Base-by-base conservation (phyloP, 2,329 filamentous ascomycete species). In the Dendryphion nanum region DNA sequence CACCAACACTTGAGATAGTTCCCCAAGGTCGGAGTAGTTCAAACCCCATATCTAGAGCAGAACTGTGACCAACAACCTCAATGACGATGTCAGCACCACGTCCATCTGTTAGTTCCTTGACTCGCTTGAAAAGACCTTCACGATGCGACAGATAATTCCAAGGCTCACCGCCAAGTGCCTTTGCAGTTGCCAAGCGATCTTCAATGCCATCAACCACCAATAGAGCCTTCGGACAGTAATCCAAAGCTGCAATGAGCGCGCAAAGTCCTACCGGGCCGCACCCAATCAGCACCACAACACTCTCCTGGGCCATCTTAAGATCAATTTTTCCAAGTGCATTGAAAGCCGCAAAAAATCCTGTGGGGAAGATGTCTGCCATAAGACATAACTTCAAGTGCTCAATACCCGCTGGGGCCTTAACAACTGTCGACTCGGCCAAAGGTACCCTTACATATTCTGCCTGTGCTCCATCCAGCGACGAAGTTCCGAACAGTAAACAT, bases 311-410 rank as follows among this genome's bases (percentile, higher is more conserved):
- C 38, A 82, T 74, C 44, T 81, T 74, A 12, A 58, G 55, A 13
- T 68, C 72, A 24, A 83, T 73, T 56, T 83, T 68, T 40, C 78
- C 78, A 63, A 95, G 84, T 5, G 82, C 89, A 56, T 89, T 93
- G 40, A 77, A 76, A 4, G 86, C 86, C 6, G 87, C 89, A 53
- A 90, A 95, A 68, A 81, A 95, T 6, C 90, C 86, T 1, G 73
- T 77, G 19, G 89, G 89, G 66, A 93, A 95, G 55, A 95, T 94
- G 59, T 95, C 89, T n/a, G 87, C 89, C 89, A 95, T 95, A 18
- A 95, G 76, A 5, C 94, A 81, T 33, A 94, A 74, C 23, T 81
- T 81, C 47, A 85, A 78, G 50, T 91, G 83, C 15, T 83, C 78
- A 41, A 94, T 84, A 7, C 76, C 78, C 2, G 78, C 65, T 0